phyloP scores from a whole-genome alignment of 2,329 filamentous ascomycete genomes.

The Talaromyces pinophilus region DNA sequence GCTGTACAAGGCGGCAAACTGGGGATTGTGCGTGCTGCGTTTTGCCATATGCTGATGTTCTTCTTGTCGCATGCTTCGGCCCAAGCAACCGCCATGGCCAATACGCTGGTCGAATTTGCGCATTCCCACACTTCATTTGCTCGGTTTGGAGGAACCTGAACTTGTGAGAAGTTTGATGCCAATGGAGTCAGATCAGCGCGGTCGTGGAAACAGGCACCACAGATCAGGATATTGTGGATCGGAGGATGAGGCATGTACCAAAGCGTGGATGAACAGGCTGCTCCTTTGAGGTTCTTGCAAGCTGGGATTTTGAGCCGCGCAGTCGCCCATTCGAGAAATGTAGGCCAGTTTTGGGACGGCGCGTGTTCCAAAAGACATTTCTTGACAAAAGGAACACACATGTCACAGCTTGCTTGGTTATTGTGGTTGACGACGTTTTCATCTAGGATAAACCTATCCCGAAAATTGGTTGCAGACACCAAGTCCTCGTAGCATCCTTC shows the following conservation, averaged over 20 bases:
- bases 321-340: constrained; percentile 5
- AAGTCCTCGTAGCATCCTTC: constrained; percentile 18
- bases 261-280: constrained; percentile 9
- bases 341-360: constrained; percentile 7
- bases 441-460: constrained; percentile 13
- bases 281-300: constrained; percentile 1
- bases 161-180: constrained; percentile 15
- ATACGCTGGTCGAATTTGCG: background rate
- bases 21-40: constrained; percentile 13
- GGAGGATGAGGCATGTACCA: constrained; percentile 23
- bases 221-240: constrained; percentile 4
- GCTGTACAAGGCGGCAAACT: constrained; percentile 1
- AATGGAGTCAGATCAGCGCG: constrained; percentile 16
- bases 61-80: constrained; percentile 14
- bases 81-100: constrained; percentile 17
- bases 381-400: constrained; percentile 16
- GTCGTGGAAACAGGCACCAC: constrained; percentile 21
- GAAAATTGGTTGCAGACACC: constrained; percentile 8
- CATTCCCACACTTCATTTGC: constrained; percentile 18
- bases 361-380: constrained; percentile 15
- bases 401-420: constrained; percentile 1
- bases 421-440: background rate
- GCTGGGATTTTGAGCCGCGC: constrained; percentile 15
- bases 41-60: constrained; percentile 15
- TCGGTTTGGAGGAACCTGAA: constrained; percentile 2